These are phyloP conservation scores for Boletus rufocinnamomeus DNA, from an alignment of 768 basidiomycete genomes.

Conservation along the genomic window DNA sequence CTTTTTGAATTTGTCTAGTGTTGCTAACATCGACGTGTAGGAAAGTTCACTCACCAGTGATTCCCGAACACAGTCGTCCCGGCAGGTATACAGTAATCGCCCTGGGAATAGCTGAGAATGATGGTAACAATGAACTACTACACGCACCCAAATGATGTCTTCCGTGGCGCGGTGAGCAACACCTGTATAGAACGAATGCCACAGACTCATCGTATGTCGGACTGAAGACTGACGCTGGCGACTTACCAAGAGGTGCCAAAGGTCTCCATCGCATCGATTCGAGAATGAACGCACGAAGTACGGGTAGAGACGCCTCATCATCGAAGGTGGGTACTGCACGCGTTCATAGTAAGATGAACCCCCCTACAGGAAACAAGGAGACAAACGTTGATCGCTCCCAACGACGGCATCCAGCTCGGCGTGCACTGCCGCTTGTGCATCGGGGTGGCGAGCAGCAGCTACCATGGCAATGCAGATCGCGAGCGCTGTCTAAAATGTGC, in stretches of 20 bases:
- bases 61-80: conserved; percentile 21
- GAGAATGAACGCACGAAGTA: conserved; percentile 37
- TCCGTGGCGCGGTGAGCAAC: conserved; percentile 16
- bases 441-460: conserved; percentile 51
- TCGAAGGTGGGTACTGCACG: conserved; percentile 38
- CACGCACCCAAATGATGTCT: conserved; percentile 20
- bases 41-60: conserved; percentile 15
- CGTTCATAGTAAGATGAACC: neutral
- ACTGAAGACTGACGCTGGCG: neutral
- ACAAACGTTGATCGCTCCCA: conserved; percentile 34
- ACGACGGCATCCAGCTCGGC: conserved; percentile 52
- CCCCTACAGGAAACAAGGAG: neutral
- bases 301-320: conserved; percentile 33
- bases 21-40: too few species aligned
- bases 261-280: conserved; percentile 41
- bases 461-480: conserved; percentile 50
- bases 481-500: conserved; percentile 41
- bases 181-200: neutral
- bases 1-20: conserved; percentile 12
- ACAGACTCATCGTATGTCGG: neutral
- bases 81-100: conserved; percentile 20
- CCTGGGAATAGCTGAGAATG: conserved; percentile 5
- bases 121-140: neutral
- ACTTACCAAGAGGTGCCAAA: conserved; percentile 24
- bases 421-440: conserved; percentile 50